These are phyloP conservation scores for Diophrys appendiculata DNA, from an alignment of 73 alveolate genomes.

Conservation along the genomic window DNA sequence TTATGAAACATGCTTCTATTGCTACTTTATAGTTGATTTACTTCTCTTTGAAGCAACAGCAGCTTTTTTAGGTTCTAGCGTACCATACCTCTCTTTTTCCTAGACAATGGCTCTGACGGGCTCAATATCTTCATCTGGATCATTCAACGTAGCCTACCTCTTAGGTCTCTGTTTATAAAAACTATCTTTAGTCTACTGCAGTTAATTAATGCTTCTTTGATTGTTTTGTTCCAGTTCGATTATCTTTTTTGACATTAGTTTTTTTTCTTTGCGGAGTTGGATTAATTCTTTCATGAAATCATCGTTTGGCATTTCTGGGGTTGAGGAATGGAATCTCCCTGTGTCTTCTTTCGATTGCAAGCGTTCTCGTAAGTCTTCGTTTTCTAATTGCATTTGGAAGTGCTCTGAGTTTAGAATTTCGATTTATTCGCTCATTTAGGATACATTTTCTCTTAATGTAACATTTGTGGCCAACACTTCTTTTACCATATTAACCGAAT, in stretches of 20 bases:
- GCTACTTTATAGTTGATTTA: neutral
- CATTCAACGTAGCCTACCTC: neutral
- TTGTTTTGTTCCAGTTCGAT: neutral
- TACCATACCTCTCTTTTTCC: neutral
- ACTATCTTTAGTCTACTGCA: neutral
- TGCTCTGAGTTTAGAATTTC: neutral
- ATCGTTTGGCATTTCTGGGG: too few species aligned
- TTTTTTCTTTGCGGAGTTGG: neutral
- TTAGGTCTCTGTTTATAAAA: neutral
- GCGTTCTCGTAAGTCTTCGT: slow-evolving; percentile 62
- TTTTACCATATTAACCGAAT: slow-evolving; percentile 24
- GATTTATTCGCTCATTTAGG: neutral
- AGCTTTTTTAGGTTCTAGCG: neutral
- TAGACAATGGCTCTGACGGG: neutral
- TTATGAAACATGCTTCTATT: too few species aligned
- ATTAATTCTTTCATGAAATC: too few species aligned
- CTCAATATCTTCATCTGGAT: neutral
- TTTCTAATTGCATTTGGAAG: slow-evolving; percentile 37
- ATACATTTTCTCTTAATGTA: neutral
- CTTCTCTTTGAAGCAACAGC: neutral
- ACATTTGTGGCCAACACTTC: slow-evolving; percentile 20
- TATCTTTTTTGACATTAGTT: neutral
- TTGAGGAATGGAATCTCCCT: neutral
- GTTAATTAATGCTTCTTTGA: neutral
- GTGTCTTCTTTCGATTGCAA: slow-evolving; percentile 32